Base-by-base conservation (phyloP, 129 eudicot genomes). In the Sambucus nigra region DNA sequence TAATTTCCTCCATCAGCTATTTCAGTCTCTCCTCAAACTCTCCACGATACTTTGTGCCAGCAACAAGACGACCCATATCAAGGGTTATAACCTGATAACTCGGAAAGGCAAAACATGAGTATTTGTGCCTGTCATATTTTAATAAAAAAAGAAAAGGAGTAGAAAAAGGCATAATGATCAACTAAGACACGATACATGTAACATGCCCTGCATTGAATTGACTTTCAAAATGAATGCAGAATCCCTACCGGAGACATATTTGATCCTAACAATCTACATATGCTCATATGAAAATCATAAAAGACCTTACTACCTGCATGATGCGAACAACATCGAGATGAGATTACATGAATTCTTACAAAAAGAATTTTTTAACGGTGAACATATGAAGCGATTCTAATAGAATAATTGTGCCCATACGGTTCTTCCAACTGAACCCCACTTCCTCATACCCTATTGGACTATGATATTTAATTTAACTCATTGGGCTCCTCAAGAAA, bases 41-140 rank as follows among this genome's bases (percentile, higher is more conserved):
- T 66, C 96, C 96, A 51, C 96, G 94, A 38, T 82, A 87, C 61
- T 87, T 87, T 27, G 96, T 87, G 49, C 96, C 96, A 45, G 96
- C 96, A 55, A 87, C 96, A 51, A 87, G 80, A 46, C 82, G 88
- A 26, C 94, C 94, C 94, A 82, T 87, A 55, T 87, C 96, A 9
- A 87, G 80, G 31, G 96, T 87, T 42, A 87, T 87, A 57, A 87
- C 96, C 96, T 87, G 67, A 65, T 12, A 51, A 19, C 52, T 24
- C 21, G 13, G 53, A 70, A 44, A 28, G 41, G 31, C 20, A 19
- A 14, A 32, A 54, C 33, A 35, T 25, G 31, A 47, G 3, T 17
- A 19, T 38, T 24, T 0, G n/a, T n/a, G n/a, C 2, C 50, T 10
- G 5, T 5, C 38, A 5, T 31, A 3, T 35, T 35, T n/a, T n/a